Evolutionary conservation across 257 asterid genomes (phyloP), one percentile per base, ranked within the genome.

Genomic region (Ophiorrhiza pumila): DNA sequence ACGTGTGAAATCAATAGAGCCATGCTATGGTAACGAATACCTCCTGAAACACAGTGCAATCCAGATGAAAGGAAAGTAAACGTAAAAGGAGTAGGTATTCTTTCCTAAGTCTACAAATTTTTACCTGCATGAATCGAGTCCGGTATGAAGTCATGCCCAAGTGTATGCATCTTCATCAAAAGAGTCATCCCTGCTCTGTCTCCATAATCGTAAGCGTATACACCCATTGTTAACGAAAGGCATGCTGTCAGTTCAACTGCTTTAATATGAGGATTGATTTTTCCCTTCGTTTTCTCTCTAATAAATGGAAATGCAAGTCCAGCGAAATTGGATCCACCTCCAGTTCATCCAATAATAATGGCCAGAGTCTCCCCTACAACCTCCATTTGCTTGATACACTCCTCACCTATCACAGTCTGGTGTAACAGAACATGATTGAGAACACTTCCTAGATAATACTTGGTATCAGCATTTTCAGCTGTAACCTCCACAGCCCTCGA

Each of bases 131-230:
- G 97, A 74, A 94, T 91, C 2, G 98, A 97, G 67, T 94, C 96
- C 0, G 98, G 98, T 37, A 91, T 87, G 73, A 94, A 94, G 76
- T 94, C 95, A 57, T 91, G 97, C 22, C 98, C 98, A n/a, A 94
- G 91, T 0, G 97, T 91, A 65, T 94, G 97, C 98, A 94, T 94
- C 87, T 94, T 94, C 98, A 94, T 87, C 84, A 94, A 73, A 37
- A 97, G 97, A 85, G 97, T 94, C 97, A 90, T 74, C 72, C 97
- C 98, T 2, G 97, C 97, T 0, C 96, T 91, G 67, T 94, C 98
- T 23, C 98, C 98, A 60, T 80, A 94, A 74, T 94, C 98, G 34
- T 94, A 94, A 56, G 97, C 97, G 74, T 90, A 94, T 0, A 91
- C 84, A 0, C 99, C 99, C 82, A 83, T 94, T 0, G 99, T 94